Percentiles rank a stretch among this genome's conserved stretches.
Evolutionary conservation across 805 yeast genomes (phyloP).

Genomic region (Hanseniaspora meyeri): DNA sequence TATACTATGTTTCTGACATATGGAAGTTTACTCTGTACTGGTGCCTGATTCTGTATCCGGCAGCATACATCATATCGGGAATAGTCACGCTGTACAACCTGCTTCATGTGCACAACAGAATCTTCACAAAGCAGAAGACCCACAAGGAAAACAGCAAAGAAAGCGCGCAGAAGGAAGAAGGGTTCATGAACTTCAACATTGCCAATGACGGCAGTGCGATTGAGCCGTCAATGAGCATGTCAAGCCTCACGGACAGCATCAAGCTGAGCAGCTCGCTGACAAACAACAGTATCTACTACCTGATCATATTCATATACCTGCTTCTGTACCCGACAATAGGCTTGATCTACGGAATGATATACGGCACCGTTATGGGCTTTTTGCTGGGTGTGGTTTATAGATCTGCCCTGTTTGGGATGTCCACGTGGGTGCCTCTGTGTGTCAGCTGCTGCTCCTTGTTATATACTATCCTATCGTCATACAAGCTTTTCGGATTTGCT

Average conservation of each 20-base stretch:
- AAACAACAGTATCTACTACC: slow-evolving; percentile 5
- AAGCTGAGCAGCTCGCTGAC: slow-evolving; percentile 6
- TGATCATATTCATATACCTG: slow-evolving; percentile 18
- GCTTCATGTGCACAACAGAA: slow-evolving; percentile 8
- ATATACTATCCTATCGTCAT: slow-evolving; percentile 56
- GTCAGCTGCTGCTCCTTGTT: slow-evolving; percentile 40
- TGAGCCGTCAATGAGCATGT: neutral
- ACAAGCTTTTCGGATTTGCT: slow-evolving; percentile 32
- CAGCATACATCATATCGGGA: slow-evolving; percentile 56
- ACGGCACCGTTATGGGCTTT: slow-evolving; percentile 70
- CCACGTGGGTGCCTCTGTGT: slow-evolving; percentile 88
- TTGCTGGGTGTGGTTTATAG: slow-evolving; percentile 61
- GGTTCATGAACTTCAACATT: slow-evolving; percentile 16
- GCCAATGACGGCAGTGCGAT: neutral
- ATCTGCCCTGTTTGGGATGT: slow-evolving; percentile 74
- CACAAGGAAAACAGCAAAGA: slow-evolving; percentile 35
- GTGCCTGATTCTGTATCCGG: slow-evolving; percentile 58
- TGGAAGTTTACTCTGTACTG: slow-evolving; percentile 77
- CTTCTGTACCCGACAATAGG: slow-evolving; percentile 42
- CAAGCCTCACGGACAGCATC: neutral
- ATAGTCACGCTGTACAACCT: slow-evolving; percentile 22
- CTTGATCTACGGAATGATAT: slow-evolving; percentile 48
- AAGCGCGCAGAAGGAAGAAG: slow-evolving; percentile 34
- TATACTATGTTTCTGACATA: slow-evolving; percentile 59
- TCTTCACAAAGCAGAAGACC: slow-evolving; percentile 10